Percentiles rank a stretch among this genome's conserved stretches.
phyloP scores from a whole-genome alignment of 192 early-diverging fungal genomes.

The Geranomyces michiganensis region DNA sequence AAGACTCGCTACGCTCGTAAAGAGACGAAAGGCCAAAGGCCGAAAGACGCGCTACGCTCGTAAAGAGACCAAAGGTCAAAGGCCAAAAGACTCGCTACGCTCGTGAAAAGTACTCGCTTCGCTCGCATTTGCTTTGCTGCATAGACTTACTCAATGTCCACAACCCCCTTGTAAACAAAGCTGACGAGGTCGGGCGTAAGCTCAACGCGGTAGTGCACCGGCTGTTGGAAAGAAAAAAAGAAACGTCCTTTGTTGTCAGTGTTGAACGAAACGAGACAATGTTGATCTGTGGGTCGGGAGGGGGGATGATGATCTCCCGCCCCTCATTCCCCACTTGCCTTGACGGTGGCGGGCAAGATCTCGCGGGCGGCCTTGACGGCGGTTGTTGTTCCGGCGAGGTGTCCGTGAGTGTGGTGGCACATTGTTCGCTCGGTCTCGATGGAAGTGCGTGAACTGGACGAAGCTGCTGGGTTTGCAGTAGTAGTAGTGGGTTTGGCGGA shows the following conservation, averaged over 20 bases:
- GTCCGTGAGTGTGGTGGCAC: conserved; percentile 29
- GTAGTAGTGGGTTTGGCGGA: not conserved
- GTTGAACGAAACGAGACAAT: too few relatives aligned
- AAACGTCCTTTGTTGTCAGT: too few relatives aligned
- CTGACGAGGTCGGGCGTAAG: conserved; percentile 80
- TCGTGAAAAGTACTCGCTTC: too few relatives aligned
- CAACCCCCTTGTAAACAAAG: conserved; percentile 80
- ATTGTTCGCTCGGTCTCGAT: conserved; percentile 8
- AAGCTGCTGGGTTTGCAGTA: not conserved
- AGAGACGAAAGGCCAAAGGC: too few relatives aligned
- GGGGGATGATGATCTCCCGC: too few relatives aligned
- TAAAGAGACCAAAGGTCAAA: too few relatives aligned
- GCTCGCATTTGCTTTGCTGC: not conserved
- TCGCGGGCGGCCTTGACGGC: conserved; percentile 44
- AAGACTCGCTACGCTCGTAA: too few relatives aligned
- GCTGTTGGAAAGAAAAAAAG: too few relatives aligned
- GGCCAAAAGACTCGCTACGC: too few relatives aligned
- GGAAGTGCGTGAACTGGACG: not conserved
- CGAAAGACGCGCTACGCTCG: too few relatives aligned
- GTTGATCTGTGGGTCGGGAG: too few relatives aligned
- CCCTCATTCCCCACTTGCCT: conserved; percentile 12
- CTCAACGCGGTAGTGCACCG: conserved; percentile 79
- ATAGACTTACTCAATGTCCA: conserved; percentile 73
- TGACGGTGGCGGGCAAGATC: conserved; percentile 84
- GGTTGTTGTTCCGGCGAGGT: conserved; percentile 12